These are phyloP conservation scores for Colletotrichum lupini DNA, from an alignment of 2,329 filamentous ascomycete genomes.

Conservation along the genomic window DNA sequence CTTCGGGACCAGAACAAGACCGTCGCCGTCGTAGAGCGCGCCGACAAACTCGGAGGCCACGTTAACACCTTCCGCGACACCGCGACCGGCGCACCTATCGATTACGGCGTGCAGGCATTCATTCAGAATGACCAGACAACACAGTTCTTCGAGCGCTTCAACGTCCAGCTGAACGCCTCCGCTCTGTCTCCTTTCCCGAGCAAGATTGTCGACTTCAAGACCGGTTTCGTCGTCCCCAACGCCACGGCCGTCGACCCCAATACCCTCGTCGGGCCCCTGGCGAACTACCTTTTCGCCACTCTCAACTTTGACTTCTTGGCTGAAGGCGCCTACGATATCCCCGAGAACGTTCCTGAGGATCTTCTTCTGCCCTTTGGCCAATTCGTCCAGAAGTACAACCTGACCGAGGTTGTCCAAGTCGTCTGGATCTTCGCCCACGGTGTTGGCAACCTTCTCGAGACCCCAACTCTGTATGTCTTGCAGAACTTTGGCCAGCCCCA, in stretches of 20 bases:
- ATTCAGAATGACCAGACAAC: slow-evolving; percentile 50
- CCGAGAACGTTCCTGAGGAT: slow-evolving; percentile 44
- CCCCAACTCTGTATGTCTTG: slow-evolving; percentile 53
- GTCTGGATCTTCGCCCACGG: slow-evolving; percentile 50
- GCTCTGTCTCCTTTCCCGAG: slow-evolving; percentile 28
- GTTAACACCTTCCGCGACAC: slow-evolving; percentile 58
- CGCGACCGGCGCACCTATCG: slow-evolving; percentile 44
- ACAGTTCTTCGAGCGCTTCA: slow-evolving; percentile 57
- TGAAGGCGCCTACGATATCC: slow-evolving; percentile 47
- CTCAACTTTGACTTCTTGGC: slow-evolving; percentile 31
- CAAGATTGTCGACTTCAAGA: slow-evolving; percentile 35
- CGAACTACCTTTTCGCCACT: slow-evolving; percentile 23
- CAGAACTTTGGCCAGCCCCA: slow-evolving; percentile 45
- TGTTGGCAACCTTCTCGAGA: slow-evolving; percentile 51
- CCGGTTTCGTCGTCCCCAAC: slow-evolving; percentile 29
- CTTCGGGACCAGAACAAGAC: slow-evolving; percentile 62
- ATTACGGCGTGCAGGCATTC: slow-evolving; percentile 50
- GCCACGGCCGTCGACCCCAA: slow-evolving; percentile 26
- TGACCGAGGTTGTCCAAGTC: slow-evolving; percentile 31
- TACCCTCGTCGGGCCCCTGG: slow-evolving; percentile 14
- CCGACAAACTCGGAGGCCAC: slow-evolving; percentile 53
- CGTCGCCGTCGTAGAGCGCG: slow-evolving; percentile 57
- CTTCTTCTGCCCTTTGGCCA: slow-evolving; percentile 41
- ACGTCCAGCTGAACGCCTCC: slow-evolving; percentile 41
- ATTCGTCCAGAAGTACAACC: slow-evolving; percentile 30